phyloP scores from a whole-genome alignment of 345 rosid species.

The Rhodomyrtus tomentosa region DNA sequence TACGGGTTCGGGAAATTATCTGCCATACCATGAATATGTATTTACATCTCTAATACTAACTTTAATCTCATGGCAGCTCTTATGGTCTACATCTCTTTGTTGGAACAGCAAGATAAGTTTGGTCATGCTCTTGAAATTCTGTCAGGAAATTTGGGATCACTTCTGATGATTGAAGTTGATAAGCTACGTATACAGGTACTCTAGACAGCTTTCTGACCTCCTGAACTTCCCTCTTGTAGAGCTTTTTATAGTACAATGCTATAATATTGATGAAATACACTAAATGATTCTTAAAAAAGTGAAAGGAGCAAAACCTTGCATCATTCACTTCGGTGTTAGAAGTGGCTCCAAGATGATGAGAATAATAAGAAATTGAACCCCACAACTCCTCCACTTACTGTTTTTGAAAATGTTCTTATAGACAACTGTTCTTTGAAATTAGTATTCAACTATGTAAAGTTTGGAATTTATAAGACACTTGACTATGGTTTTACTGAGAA shows the following conservation, averaged over 20 bases:
- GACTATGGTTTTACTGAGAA: neutral
- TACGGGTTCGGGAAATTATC: neutral
- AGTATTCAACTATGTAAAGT: neutral
- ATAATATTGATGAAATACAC: neutral
- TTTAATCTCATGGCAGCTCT: slow-evolving; percentile 51
- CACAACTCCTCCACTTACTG: neutral
- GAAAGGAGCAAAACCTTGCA: neutral
- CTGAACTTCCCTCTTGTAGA: neutral
- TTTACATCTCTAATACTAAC: neutral
- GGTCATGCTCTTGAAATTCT: slow-evolving; percentile 75
- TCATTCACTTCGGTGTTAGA: neutral
- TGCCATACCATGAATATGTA: neutral
- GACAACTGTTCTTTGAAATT: neutral
- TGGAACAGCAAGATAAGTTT: slow-evolving; percentile 83
- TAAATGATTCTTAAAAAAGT: neutral
- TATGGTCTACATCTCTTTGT: slow-evolving; percentile 73
- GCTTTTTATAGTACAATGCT: neutral
- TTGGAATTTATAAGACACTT: neutral
- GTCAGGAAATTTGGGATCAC: slow-evolving; percentile 77
- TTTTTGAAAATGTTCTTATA: neutral
- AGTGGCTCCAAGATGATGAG: neutral
- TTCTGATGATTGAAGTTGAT: slow-evolving; percentile 81
- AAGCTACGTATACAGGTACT: slow-evolving; percentile 83
- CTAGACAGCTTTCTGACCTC: slow-evolving; percentile 10
- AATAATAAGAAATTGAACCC: neutral